Conservation (phyloP, 257 asterid genomes). For the Solanum clarkiae region DNA sequence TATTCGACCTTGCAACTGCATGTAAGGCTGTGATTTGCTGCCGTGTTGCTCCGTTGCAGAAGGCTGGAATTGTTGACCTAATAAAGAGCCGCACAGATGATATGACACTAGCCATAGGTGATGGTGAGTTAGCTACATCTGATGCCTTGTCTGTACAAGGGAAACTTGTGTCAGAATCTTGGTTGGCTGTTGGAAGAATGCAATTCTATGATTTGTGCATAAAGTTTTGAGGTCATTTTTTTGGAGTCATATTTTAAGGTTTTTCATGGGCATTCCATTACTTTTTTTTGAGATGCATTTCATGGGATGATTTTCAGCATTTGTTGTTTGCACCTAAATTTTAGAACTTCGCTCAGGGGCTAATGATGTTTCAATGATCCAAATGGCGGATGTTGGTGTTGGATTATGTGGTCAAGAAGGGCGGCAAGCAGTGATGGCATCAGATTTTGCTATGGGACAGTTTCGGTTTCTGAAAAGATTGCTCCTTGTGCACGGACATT, state of each 20-base stretch:
- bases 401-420: constrained; percentile 99
- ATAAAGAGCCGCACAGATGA: constrained; percentile 89
- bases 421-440: constrained; percentile 99
- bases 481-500: constrained; percentile 97
- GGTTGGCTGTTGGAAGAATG: background rate
- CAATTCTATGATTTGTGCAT: background rate
- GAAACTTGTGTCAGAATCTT: background rate
- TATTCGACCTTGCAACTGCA: constrained; percentile 79
- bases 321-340: constrained; percentile 12
- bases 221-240: background rate
- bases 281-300: background rate
- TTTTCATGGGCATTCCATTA: background rate
- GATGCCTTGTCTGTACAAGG: background rate
- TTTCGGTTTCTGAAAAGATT: constrained; percentile 77
- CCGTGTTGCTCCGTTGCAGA: constrained; percentile 97
- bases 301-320: background rate
- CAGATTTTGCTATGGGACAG: constrained; percentile 99
- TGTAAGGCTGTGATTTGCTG: constrained; percentile 93
- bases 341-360: constrained; percentile 54
- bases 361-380: constrained; percentile 98
- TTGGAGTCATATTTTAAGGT: background rate
- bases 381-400: constrained; percentile 99
- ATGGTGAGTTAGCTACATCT: constrained; percentile 47
- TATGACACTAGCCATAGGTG: constrained; percentile 97
- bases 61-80: constrained; percentile 96